These are phyloP conservation scores for Debaryomyces robertsiae DNA, from an alignment of 1,139 yeast species.

Conservation along the genomic window DNA sequence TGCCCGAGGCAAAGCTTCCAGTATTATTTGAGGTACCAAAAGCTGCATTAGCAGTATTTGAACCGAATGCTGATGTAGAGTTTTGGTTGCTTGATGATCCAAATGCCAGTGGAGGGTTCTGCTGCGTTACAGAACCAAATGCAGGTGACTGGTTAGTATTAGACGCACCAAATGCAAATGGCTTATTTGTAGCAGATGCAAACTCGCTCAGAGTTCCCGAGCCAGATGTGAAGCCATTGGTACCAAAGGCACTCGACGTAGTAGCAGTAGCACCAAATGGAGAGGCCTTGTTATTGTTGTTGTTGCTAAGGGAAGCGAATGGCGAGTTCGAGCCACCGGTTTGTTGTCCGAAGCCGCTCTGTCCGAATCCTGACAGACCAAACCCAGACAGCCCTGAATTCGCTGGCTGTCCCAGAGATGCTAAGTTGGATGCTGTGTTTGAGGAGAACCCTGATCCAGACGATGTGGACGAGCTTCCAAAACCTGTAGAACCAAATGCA, in stretches of 20 bases:
- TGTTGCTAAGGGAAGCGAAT: conserved; percentile 8
- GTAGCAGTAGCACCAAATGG: conserved; percentile 13
- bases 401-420: not conserved
- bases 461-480: conserved; percentile 13
- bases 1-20: conserved; percentile 4
- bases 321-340: conserved; percentile 7
- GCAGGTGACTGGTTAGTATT: not conserved
- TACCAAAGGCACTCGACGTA: conserved; percentile 15
- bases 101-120: conserved; percentile 2
- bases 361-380: conserved; percentile 14
- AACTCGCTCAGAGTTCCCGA: conserved; percentile 11
- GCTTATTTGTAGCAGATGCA: conserved; percentile 8
- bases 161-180: conserved; percentile 19
- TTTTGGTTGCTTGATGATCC: conserved; percentile 6
- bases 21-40: conserved; percentile 6
- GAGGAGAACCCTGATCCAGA: conserved; percentile 7
- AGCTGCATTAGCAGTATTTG: not conserved
- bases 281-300: conserved; percentile 5
- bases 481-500: conserved; percentile 13
- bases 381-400: not conserved
- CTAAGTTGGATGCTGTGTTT: not conserved
- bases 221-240: conserved; percentile 9
- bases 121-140: not conserved
- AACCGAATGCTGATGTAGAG: conserved; percentile 14
- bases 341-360: conserved; percentile 12